These are phyloP conservation scores for Teunomyces atbi DNA, from an alignment of 805 yeast species.

Conservation along the genomic window DNA sequence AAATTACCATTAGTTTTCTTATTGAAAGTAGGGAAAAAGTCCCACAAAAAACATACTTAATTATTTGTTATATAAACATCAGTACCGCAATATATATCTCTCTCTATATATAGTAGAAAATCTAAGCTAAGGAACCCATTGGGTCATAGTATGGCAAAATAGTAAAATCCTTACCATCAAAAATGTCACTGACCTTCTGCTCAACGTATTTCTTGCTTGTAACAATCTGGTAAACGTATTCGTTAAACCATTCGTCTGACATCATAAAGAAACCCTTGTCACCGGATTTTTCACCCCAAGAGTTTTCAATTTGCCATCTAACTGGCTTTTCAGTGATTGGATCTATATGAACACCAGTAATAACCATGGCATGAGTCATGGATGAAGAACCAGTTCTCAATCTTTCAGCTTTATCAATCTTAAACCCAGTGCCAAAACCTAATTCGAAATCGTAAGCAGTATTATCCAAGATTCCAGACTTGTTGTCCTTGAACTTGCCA, in stretches of 20 bases:
- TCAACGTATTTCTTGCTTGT: slow-evolving; percentile 36
- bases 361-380: slow-evolving; percentile 93
- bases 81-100: background rate
- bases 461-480: slow-evolving; percentile 70
- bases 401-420: slow-evolving; percentile 62
- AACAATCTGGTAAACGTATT: slow-evolving; percentile 43
- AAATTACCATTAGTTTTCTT: no score
- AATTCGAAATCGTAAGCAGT: slow-evolving; percentile 65
- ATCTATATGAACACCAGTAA: slow-evolving; percentile 78
- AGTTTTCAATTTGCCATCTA: slow-evolving; percentile 45
- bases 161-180: slow-evolving; percentile 30
- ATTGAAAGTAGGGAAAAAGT: no score
- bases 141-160: slow-evolving; percentile 44
- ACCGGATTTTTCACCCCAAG: slow-evolving; percentile 43
- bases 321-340: slow-evolving; percentile 38
- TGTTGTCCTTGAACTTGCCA: slow-evolving; percentile 67
- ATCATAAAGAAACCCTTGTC: slow-evolving; percentile 40
- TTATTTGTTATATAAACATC: background rate
- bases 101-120: background rate
- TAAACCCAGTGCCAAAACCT: slow-evolving; percentile 51
- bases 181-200: slow-evolving; percentile 34
- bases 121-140: slow-evolving; percentile 42
- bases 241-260: slow-evolving; percentile 46
- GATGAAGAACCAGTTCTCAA: slow-evolving; percentile 66
- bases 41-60: no score